Evolutionary conservation across 2,329 filamentous ascomycete species (phyloP), one percentile per base, ranked within the genome.

Genomic region (Xylaria sp.): DNA sequence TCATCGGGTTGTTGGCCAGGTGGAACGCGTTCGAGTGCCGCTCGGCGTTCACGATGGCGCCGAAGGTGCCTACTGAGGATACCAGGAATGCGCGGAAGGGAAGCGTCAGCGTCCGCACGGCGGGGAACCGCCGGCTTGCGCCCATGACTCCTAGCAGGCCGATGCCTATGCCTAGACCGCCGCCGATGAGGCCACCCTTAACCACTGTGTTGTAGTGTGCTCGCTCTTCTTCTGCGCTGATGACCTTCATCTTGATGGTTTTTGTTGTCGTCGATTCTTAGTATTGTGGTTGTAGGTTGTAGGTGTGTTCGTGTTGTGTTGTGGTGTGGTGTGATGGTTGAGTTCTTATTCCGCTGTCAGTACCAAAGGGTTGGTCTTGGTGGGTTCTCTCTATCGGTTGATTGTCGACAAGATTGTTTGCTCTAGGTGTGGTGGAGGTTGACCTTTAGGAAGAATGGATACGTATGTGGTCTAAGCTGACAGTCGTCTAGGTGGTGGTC

Each of bases 81-180:
- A 95, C 85, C 65, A 98, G 87, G 85, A 98, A 99, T 56, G 92
- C 83, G 69, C 92, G 91, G 84, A 99, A 93, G 17, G 93, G 95
- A 0, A 97, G 74, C 0, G 94, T 97, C 64, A 99, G 88, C 67
- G 83, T 79, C 68, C 91, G 88, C 82, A 98, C 91, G 70, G 87
- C 87, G 49, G 87, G 83, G 77, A 90, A 97, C 72, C 93, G 89
- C 64, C 82, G 82, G 54, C 85, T 85, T 19, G 90, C 92, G 49
- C 79, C 76, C n/a, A 85, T 64, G 23, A 96, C 89, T 72, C 88
- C 92, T 27, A 82, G 81, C 8, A 86, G 68, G 66, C 94, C 93
- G 31, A 87, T 72, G 37, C 79, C 82, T 2, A 93, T 79, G 66
- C 95, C 93, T 44, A 87, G 70, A 11, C 83, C 54, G 66, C 91